phyloP scores from a whole-genome alignment of 352 stramenopile species.

The Phytophthora megakarya region DNA sequence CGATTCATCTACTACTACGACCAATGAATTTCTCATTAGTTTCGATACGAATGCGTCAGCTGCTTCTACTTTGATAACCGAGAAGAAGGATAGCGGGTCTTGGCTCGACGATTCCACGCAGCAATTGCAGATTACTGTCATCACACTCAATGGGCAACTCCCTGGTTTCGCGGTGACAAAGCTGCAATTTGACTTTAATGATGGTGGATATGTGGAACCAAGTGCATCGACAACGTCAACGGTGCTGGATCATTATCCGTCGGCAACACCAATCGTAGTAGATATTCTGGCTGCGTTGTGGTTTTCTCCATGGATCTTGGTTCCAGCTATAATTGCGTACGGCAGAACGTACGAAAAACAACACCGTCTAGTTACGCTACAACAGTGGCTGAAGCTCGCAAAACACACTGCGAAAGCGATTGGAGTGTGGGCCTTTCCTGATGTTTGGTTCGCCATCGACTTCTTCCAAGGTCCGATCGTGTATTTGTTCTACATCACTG shows the following conservation, averaged over 20 bases:
- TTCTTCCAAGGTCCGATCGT: constrained; percentile 27
- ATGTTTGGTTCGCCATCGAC: constrained; percentile 41
- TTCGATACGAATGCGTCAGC: constrained; percentile 37
- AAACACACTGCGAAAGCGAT: constrained; percentile 30
- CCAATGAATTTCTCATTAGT: constrained; percentile 33
- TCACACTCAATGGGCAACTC: constrained; percentile 58
- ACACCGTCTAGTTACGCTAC: background rate
- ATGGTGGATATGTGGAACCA: constrained; percentile 41
- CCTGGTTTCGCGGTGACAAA: constrained; percentile 40
- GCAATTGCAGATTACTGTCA: constrained; percentile 42
- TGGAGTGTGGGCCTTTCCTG: constrained; percentile 41
- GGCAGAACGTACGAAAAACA: constrained; percentile 19
- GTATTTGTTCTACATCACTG: constrained; percentile 50
- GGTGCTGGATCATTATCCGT: constrained; percentile 30
- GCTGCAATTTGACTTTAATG: constrained; percentile 41
- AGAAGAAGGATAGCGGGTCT: constrained; percentile 29
- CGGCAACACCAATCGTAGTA: constrained; percentile 11
- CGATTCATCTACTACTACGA: constrained; percentile 26
- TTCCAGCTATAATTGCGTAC: constrained; percentile 24
- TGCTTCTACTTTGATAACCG: constrained; percentile 21
- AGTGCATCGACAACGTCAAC: constrained; percentile 34
- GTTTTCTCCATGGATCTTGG: constrained; percentile 34
- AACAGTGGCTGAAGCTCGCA: constrained; percentile 21
- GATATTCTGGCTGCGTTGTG: constrained; percentile 27
- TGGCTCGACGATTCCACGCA: constrained; percentile 47